Evolutionary conservation across 805 yeast species (phyloP).

Genomic region (Hanseniaspora singularis): DNA sequence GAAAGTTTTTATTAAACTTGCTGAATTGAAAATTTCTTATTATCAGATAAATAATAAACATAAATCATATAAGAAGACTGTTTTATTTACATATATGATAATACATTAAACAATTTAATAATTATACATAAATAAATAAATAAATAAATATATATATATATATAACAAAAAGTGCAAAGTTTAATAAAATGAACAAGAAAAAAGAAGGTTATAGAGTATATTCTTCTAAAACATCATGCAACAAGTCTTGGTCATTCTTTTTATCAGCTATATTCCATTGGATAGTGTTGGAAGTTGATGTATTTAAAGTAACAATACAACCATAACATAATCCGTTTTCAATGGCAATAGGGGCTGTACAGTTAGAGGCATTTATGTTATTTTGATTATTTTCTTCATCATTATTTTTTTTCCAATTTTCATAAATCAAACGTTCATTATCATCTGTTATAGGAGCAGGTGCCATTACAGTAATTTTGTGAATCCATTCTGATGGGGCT

Average conservation of each 20-base stretch:
- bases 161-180: too few species aligned
- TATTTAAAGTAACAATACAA: constrained; percentile 53
- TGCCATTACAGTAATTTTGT: constrained; percentile 50
- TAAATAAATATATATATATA: too few species aligned
- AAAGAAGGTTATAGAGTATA: constrained; percentile 37
- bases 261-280: constrained; percentile 27
- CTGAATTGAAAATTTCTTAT: too few species aligned
- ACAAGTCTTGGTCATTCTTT: constrained; percentile 23
- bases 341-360: too few species aligned
- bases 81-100: too few species aligned
- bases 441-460: constrained; percentile 38
- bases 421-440: constrained; percentile 31
- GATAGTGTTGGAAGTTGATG: constrained; percentile 29
- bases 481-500: constrained; percentile 55
- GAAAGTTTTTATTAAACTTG: too few species aligned
- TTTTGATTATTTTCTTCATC: constrained; percentile 6
- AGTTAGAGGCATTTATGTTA: neutral
- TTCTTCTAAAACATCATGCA: constrained; percentile 36
- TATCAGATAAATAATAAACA: too few species aligned
- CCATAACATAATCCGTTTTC: constrained; percentile 54
- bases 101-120: too few species aligned
- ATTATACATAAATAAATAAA: too few species aligned
- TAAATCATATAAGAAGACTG: too few species aligned
- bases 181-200: too few species aligned
- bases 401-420: constrained; percentile 25